phyloP scores from a whole-genome alignment of 2,329 filamentous ascomycete genomes.

The Leptographium radiaticola region DNA sequence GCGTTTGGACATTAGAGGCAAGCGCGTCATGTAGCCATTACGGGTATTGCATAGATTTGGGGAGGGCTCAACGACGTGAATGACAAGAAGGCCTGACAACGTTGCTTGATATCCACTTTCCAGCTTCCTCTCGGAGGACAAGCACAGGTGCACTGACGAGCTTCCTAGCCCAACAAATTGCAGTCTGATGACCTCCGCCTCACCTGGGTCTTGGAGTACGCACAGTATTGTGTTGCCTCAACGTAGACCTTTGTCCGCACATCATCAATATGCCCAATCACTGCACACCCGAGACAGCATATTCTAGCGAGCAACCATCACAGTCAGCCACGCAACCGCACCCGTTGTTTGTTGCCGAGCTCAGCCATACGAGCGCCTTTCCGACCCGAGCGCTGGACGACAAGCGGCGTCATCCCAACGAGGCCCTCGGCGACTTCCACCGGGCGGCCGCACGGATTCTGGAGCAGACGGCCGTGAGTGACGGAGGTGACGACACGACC shows the following conservation, averaged over 20 bases:
- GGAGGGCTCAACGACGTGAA: no score
- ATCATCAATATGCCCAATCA: neutral
- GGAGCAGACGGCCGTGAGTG: neutral
- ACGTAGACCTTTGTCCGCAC: neutral
- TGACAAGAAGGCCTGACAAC: no score
- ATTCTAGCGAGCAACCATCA: neutral
- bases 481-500: neutral
- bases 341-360: conserved; percentile 13
- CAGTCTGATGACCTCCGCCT: no score
- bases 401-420: conserved; percentile 4
- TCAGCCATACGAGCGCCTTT: conserved; percentile 14
- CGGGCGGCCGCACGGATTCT: conserved; percentile 3
- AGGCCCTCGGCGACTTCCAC: conserved; percentile 8
- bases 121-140: no score
- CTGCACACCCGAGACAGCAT: neutral
- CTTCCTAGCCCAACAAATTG: no score
- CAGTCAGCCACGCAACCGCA: no score
- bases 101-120: no score
- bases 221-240: no score
- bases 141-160: no score
- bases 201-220: no score
- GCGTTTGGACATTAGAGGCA: neutral
- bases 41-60: neutral
- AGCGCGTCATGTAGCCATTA: neutral
- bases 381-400: conserved; percentile 14